Evolutionary conservation across 2,329 filamentous ascomycete species (phyloP), one percentile per base, ranked within the genome.

Genomic region (Diplocarpon mali): DNA sequence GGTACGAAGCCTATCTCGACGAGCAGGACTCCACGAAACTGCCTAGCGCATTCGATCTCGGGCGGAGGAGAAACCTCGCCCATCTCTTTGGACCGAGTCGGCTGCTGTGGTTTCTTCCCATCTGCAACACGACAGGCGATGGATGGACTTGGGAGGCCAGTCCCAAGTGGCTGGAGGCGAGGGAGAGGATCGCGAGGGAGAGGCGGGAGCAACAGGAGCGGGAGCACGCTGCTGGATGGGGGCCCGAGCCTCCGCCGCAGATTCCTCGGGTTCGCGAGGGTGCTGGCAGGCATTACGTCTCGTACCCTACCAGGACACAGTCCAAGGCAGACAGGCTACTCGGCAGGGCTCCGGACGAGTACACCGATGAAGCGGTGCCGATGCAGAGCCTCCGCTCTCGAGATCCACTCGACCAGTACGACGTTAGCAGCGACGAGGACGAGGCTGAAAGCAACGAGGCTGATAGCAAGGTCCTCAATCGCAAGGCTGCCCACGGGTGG

Each of bases 111-210:
- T 67, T 72, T 24, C 49, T 96, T 1, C 92, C 92, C 0, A 68
- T 96, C 37, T 78, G 76, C 63, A 96, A 84, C 59, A 94, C 88
- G 2, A 85, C 78, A 0, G 90, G 90, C 29, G 86, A 98, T 62
- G 92, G 92, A 16, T 98, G 90, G 90, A 73, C 72, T 36, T 98
- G 92, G 92, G 88, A 95, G 57, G 76, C 89, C 1, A 93, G 80
- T 58, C 72, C 76, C 1, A 78, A 76, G 53, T 98, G 92, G 84
- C 51, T 85, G 2, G 78, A 80, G 30, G 83, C 81, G 3, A 71
- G 80, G 35, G 80, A 87, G 5, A 68, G 68, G 15, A 69, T 88
- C n/a, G 66, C 68, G 4, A 54, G 58, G 9, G 76, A 81, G 48
- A 67, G 78, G 37, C 69, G 75, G 42, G 68, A 73, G 40, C 81